Percentiles rank a stretch among this genome's conserved stretches.
Conservation (phyloP, 257 asterid genomes). For the Prunella vulgaris region DNA sequence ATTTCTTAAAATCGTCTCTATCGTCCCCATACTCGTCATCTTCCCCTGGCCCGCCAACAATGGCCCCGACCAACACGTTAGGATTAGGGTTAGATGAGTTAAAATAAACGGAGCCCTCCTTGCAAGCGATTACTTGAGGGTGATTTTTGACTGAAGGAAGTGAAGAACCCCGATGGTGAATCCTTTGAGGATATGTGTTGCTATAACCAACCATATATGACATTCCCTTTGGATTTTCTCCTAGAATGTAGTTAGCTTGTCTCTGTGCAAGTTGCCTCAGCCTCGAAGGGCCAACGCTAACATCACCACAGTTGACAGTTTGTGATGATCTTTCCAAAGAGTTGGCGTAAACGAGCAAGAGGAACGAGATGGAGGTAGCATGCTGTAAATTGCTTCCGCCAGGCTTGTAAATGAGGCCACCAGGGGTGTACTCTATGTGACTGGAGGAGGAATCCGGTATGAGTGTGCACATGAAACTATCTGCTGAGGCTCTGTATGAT, state of each 20-base stretch:
- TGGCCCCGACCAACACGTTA: slow-evolving; percentile 73
- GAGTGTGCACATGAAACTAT: slow-evolving; percentile 86
- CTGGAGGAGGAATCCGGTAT: slow-evolving; percentile 76
- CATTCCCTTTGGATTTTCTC: slow-evolving; percentile 90
- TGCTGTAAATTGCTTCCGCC: slow-evolving; percentile 98
- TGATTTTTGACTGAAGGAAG: slow-evolving; percentile 67
- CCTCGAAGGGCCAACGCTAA: slow-evolving; percentile 41
- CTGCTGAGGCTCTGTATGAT: slow-evolving; percentile 88
- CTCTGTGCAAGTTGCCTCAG: slow-evolving; percentile 64
- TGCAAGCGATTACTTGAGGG: slow-evolving; percentile 56
- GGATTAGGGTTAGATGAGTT: slow-evolving; percentile 83
- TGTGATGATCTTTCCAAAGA: slow-evolving; percentile 63
- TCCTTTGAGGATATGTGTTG: slow-evolving; percentile 50
- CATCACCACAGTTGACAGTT: slow-evolving; percentile 57
- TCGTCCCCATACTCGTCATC: slow-evolving; percentile 67
- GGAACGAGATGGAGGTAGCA: slow-evolving; percentile 72
- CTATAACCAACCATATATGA: slow-evolving; percentile 98
- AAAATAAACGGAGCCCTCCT: slow-evolving; percentile 65
- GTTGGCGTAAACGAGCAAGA: slow-evolving; percentile 73
- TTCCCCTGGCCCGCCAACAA: slow-evolving; percentile 92
- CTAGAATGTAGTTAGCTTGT: slow-evolving; percentile 80
- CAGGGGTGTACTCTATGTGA: slow-evolving; percentile 74
- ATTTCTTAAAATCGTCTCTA: slow-evolving; percentile 54
- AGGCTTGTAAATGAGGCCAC: slow-evolving; percentile 83
- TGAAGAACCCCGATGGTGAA: slow-evolving; percentile 92